Base-by-base conservation (phyloP, 2,329 filamentous ascomycete species). In the Cryphonectria carpinicola region DNA sequence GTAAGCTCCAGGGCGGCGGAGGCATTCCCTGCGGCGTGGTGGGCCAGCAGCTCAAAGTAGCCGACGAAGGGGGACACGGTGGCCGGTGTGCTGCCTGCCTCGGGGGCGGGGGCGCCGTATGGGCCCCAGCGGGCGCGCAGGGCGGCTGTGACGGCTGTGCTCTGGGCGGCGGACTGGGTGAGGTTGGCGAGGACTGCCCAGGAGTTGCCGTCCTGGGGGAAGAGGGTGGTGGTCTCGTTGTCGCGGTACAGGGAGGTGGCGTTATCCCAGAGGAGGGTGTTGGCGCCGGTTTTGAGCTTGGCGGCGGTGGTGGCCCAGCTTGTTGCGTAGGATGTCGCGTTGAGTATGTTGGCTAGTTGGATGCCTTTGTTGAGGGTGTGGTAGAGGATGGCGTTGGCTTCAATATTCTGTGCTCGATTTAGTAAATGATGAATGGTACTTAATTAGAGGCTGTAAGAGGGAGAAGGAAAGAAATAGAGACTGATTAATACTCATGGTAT, bases 381-480 rank as follows among this genome's bases (percentile, higher is more conserved):
- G 70, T 85, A 84, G n/a, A 87, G 76, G 14, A 87, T 85, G 72
- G 85, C 83, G 73, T 84, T 85, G 3, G 84, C 84, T 76, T 87
- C 84, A 19, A 81, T 82, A 71, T 86, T 87, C 65, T 67, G 56
- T 25, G 14, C 28, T 32, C 80, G 2, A 28, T 82, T 70, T 67
- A 49, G 52, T 3, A 11, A 13, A 13, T 11, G 11, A 37, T 37
- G 6, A 8, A 37, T 4, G 2, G 32, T 32, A 32, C 3, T 32
- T 32, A 32, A 3, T 32, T 0, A 37, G 10, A 37, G 4, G 37
- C 37, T 37, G 37, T 37, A 10, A 37, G 6, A 37, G 37, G 37
- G 37, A 37, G 28, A 46, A 13, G 19, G 22, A 17, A 63, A 22
- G 37, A 17, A 7, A n/a, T 28, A 4, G 17, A 4, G 19, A 37